Conservation (phyloP, 2,329 filamentous ascomycete species). For the Scedosporium apiospermum region DNA sequence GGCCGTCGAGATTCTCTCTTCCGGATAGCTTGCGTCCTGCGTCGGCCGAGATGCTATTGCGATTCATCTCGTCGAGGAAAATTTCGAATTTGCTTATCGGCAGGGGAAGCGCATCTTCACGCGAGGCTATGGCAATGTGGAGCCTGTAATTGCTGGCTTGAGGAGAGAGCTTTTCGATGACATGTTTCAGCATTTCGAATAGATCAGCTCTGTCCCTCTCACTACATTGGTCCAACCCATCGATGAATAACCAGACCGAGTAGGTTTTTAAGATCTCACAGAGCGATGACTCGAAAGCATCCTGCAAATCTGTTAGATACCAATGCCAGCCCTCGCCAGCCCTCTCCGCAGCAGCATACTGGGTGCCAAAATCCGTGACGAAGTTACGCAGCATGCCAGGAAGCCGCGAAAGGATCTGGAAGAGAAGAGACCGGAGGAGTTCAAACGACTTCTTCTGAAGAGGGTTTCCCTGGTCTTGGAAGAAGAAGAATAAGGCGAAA, state of each 20-base stretch:
- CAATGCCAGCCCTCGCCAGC: conserved; percentile 17
- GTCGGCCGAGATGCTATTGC: conserved; percentile 12
- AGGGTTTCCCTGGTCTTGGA: conserved; percentile 21
- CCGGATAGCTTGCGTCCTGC: neutral
- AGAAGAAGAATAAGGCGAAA: conserved; percentile 24
- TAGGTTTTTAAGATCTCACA: conserved; percentile 11
- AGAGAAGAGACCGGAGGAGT: conserved; percentile 23
- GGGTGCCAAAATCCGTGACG: conserved; percentile 9
- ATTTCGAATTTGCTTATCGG: conserved; percentile 15
- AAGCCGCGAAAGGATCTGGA: conserved; percentile 20
- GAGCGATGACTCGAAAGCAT: conserved; percentile 13
- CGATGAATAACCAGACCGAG: conserved; percentile 20
- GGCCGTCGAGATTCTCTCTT: too few species aligned
- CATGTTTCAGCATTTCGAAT: conserved; percentile 11
- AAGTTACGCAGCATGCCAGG: conserved; percentile 14
- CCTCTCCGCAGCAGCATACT: conserved; percentile 5
- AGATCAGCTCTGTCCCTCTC: conserved; percentile 14
- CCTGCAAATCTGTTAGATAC: conserved; percentile 14
- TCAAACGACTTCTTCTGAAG: conserved; percentile 23
- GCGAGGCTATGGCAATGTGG: conserved; percentile 22
- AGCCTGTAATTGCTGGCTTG: conserved; percentile 6
- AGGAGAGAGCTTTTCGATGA: conserved; percentile 13
- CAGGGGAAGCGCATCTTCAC: conserved; percentile 19
- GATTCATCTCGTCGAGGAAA: conserved; percentile 20
- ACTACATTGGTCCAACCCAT: conserved; percentile 25